phyloP scores from a whole-genome alignment of 768 basidiomycete genomes.

The Lactarius tabidus region DNA sequence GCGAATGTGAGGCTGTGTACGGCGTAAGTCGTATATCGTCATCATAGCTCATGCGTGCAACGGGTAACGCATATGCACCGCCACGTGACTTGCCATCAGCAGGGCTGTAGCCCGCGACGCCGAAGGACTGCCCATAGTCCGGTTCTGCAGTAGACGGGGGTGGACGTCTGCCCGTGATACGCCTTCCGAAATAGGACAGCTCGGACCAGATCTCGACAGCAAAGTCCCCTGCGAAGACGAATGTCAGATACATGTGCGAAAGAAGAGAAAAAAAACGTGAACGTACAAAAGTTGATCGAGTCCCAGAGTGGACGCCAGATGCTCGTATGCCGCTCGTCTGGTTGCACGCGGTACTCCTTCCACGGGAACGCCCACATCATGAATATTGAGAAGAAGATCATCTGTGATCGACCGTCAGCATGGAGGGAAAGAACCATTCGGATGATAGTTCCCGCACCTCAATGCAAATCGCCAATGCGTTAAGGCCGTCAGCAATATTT shows the following conservation, averaged over 20 bases:
- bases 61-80: background rate
- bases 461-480: constrained; percentile 75
- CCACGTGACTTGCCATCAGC: background rate
- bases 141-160: background rate
- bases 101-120: constrained; percentile 8
- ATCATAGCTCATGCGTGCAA: constrained; percentile 9
- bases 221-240: constrained; percentile 53
- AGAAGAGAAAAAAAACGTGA: background rate
- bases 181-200: constrained; percentile 55
- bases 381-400: constrained; percentile 72
- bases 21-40: constrained; percentile 16
- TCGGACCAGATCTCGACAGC: constrained; percentile 58
- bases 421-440: constrained; percentile 5
- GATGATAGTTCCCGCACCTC: constrained; percentile 49
- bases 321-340: constrained; percentile 45
- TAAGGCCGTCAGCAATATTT: constrained; percentile 82
- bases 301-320: constrained; percentile 74
- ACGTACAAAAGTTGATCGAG: constrained; percentile 46
- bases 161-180: constrained; percentile 32
- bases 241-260: background rate
- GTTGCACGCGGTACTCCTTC: constrained; percentile 52
- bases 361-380: constrained; percentile 85
- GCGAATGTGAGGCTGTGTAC: background rate
- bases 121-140: constrained; percentile 17
- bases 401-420: constrained; percentile 40